Evolutionary conservation across 148 eudicot genomes (phyloP).

Genomic region (Bassia scoparia): DNA sequence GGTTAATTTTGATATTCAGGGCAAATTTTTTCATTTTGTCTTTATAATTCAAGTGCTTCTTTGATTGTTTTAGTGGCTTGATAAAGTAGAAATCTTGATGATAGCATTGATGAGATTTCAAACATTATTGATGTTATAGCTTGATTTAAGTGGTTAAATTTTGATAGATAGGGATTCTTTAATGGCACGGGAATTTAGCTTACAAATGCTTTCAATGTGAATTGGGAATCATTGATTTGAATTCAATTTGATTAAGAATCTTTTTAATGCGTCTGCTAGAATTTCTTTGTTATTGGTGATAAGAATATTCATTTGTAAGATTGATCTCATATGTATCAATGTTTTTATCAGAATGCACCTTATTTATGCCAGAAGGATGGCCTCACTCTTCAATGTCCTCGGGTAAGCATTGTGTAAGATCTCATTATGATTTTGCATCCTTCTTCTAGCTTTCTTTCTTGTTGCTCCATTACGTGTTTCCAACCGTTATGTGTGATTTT

Average conservation of each 20-base stretch:
- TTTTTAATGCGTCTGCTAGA: no score
- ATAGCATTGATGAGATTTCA: no score
- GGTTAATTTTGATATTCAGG: no score
- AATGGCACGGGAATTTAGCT: no score
- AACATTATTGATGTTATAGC: neutral
- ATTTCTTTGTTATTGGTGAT: neutral
- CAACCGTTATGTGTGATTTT: neutral
- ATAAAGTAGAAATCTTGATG: neutral
- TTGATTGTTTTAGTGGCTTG: neutral
- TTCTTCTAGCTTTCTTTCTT: neutral
- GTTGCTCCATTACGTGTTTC: neutral
- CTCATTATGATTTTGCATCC: neutral
- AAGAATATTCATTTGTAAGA: neutral
- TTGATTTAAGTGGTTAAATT: conserved; percentile 4
- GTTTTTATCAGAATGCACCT: conserved; percentile 75
- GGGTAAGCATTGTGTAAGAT: conserved; percentile 46
- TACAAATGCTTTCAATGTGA: neutral
- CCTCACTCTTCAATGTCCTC: conserved; percentile 75
- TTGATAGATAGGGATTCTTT: neutral
- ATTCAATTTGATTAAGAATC: neutral
- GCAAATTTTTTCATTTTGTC: no score
- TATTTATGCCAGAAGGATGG: conserved; percentile 94
- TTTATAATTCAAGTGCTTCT: neutral
- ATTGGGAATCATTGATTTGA: neutral
- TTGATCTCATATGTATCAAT: conserved; percentile 6